Base-by-base conservation (phyloP, 208 protist genomes). In the Leptomonas seymouri region DNA sequence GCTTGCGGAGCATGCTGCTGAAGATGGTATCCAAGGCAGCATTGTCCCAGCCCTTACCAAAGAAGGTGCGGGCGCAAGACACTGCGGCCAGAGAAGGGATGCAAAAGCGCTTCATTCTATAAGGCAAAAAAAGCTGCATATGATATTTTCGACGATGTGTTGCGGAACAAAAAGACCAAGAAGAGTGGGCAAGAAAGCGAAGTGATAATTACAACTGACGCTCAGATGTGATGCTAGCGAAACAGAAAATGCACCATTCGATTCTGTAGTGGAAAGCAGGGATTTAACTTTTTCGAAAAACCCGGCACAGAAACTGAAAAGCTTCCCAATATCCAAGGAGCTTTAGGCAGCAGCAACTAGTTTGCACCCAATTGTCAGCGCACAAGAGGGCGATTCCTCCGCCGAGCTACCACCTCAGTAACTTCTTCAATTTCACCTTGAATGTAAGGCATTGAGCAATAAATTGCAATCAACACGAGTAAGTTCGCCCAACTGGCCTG, bases 11-110 rank as follows among this genome's bases (percentile, higher is more conserved):
- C 80, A 96, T 86, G 72, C 82, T 80, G 66, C 82, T 87, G 82
- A 73, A 96, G 46, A 96, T 87, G 42, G 86, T 92, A 68, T 96
- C 90, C 58, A 96, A 67, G 0, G 90, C 76, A 36, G 90, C 90
- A 68, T 96, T 96, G 80, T 96, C 90, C 90, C 90, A 96, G 36
- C 90, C 90, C 78, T 96, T 96, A 41, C 90, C 90, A 66, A 96
- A 96, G 77, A 96, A 96, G 67, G 82, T 84, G 67, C 90, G 90
- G 69, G 77, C 78, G 34, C 55, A 64, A 28, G 77, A 68, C 60
- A 80, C 76, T 2, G 72, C 69, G 30, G 79, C 70, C 39, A 88
- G 64, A 62, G 79, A 78, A 36, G 83, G 76, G 44, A 74, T 80
- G 70, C 76, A 86, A 76, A 93, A 89, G 62, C 88, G 88, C 80